Evolutionary conservation across 257 asterid genomes (phyloP).

Genomic region (Fraxinus anomala): DNA sequence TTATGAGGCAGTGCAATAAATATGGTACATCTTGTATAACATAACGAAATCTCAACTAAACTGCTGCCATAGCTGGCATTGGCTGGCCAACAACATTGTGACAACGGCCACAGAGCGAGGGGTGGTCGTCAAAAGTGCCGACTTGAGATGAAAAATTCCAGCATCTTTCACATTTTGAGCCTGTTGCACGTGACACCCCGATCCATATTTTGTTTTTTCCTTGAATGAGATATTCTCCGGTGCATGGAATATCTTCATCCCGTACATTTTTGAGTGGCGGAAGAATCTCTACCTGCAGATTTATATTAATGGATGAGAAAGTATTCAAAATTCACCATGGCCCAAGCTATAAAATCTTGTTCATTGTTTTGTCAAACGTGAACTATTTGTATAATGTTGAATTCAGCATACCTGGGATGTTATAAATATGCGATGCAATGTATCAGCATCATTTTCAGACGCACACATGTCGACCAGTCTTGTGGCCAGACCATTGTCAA

Average conservation of each 20-base stretch:
- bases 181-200: constrained; percentile 82
- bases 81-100: constrained; percentile 55
- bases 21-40: too few relatives aligned
- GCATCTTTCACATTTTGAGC: constrained; percentile 89
- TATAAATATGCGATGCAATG: constrained; percentile 75
- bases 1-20: constrained; percentile 23
- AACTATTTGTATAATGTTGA: neutral
- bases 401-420: constrained; percentile 77
- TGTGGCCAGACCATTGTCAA: constrained; percentile 53
- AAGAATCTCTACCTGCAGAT: constrained; percentile 81
- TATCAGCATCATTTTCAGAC: constrained; percentile 72
- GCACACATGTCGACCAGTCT: constrained; percentile 53
- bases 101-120: constrained; percentile 76
- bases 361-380: neutral
- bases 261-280: constrained; percentile 43
- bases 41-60: constrained; percentile 34
- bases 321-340: neutral
- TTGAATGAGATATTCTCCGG: constrained; percentile 59
- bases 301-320: neutral
- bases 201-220: constrained; percentile 69
- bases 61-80: constrained; percentile 64
- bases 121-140: constrained; percentile 71
- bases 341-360: neutral
- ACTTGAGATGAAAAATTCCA: constrained; percentile 88
- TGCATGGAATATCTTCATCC: constrained; percentile 44